Base-by-base conservation (phyloP, 345 rosid genomes). In the Gossypium thurberi region DNA sequence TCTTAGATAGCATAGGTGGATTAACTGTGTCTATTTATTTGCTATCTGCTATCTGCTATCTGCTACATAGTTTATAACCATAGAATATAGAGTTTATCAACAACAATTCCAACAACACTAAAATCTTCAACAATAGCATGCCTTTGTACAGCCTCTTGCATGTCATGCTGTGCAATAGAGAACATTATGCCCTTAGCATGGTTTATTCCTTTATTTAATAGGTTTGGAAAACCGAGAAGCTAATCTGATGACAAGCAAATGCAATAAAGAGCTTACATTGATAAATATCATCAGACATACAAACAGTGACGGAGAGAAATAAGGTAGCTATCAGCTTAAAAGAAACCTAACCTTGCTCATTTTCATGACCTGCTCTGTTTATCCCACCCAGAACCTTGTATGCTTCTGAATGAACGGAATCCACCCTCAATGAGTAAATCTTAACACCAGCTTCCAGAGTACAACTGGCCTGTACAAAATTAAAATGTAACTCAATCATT, bases 301-400 rank as follows among this genome's bases (percentile, higher is more conserved):
- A 68, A 26, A 26, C 18, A 25, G 23, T 7, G 21, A n/a, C 2
- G 64, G 14, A 13, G 53, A 65, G 44, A 76, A 33, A 53, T 53
- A 72, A 68, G 53, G 10, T n/a, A 18, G 11, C 60, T 0, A 50
- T 14, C 59, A 60, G 37, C 48, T 15, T 18, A 62, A 73, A 10
- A 48, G 59, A 69, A 77, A 58, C 43, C 85, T 76, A 81, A 94
- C 98, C 98, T 85, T 80, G 84, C 75, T 84, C 88, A 43, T 75
- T 74, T 69, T 85, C 90, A 57, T 81, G 89, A 52, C 92, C 98
- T 86, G 89, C 98, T 78, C 98, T 85, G 70, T 83, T 92, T 75
- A 94, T 89, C 42, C 98, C 98, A 70, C 98, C 95, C 51, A 94
- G 92, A 78, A 94, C 98, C 85, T 89, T 92, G 82, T 92, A 94